phyloP scores from a whole-genome alignment of 192 early-diverging fungal species.

The Dissophora ornata region DNA sequence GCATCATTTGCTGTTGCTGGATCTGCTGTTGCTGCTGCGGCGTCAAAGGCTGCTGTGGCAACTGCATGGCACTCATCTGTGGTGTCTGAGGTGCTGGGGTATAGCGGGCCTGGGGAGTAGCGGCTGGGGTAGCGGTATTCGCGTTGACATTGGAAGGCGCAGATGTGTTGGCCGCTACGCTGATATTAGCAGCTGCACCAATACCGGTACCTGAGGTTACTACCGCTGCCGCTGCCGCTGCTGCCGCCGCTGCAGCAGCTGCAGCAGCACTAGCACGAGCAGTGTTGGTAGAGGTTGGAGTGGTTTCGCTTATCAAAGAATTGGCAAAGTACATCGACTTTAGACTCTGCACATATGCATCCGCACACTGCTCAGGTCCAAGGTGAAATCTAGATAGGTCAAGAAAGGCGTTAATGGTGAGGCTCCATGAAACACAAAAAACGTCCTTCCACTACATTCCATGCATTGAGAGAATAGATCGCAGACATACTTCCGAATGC shows the following conservation, averaged over 20 bases:
- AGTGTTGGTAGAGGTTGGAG: conserved; percentile 41
- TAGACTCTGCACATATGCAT: conserved; percentile 47
- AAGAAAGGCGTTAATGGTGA: background rate
- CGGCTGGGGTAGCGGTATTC: background rate
- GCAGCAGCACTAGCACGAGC: conserved; percentile 35
- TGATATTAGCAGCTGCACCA: background rate
- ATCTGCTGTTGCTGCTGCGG: conserved; percentile 7
- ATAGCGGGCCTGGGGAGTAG: conserved; percentile 43
- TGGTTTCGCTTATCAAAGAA: conserved; percentile 43
- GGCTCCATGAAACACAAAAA: too few relatives aligned
- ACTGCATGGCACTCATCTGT: conserved; percentile 42
- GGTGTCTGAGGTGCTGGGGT: conserved; percentile 54
- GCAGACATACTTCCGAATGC: conserved; percentile 63
- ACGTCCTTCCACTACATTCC: too few relatives aligned
- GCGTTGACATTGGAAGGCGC: conserved; percentile 3
- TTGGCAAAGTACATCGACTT: conserved; percentile 45
- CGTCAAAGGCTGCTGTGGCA: conserved; percentile 37
- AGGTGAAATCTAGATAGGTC: conserved; percentile 25
- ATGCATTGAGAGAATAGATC: too few relatives aligned
- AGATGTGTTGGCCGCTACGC: background rate
- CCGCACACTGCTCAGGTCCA: conserved; percentile 52
- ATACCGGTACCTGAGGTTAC: background rate
- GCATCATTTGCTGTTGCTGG: conserved; percentile 9
- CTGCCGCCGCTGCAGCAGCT: conserved; percentile 9
- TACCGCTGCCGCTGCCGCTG: conserved; percentile 8